A percentile compares a stretch with the other conserved stretches of the same genome.
These are phyloP conservation scores for Xylaria sp. DNA, from an alignment of 2,329 filamentous ascomycete genomes.

Conservation along the genomic window DNA sequence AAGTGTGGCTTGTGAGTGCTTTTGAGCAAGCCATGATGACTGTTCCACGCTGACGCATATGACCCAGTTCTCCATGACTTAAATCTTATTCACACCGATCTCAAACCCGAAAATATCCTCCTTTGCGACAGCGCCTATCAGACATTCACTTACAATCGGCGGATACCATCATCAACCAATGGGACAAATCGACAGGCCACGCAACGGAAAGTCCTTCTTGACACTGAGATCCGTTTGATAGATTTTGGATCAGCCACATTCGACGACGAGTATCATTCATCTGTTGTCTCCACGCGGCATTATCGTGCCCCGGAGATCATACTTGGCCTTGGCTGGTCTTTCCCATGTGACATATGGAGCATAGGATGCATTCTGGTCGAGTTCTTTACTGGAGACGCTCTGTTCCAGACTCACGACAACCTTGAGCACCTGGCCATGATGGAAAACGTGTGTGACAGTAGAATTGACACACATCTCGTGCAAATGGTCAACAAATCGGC, in stretches of 20 bases:
- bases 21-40: not conserved
- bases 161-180: conserved; percentile 73
- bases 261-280: conserved; percentile 77
- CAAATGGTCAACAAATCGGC: conserved; percentile 66
- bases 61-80: conserved; percentile 87
- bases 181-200: conserved; percentile 69
- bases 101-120: conserved; percentile 77
- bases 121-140: conserved; percentile 73
- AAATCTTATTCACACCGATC: conserved; percentile 92
- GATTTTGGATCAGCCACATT: conserved; percentile 79
- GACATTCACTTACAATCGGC: conserved; percentile 76
- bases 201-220: conserved; percentile 71
- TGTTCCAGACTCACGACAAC: conserved; percentile 79
- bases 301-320: conserved; percentile 78
- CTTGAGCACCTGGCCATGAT: conserved; percentile 80
- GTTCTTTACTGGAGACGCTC: conserved; percentile 75
- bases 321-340: conserved; percentile 75
- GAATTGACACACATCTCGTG: conserved; percentile 69
- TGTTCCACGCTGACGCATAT: conserved; percentile 41
- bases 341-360: conserved; percentile 78
- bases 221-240: conserved; percentile 76
- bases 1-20: conserved; percentile 92
- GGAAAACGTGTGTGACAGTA: conserved; percentile 71
- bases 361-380: conserved; percentile 78
- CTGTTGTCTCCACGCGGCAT: conserved; percentile 75